Evolutionary conservation across 179 eudicot genomes (phyloP).

Genomic region (Actinidia chinensis): DNA sequence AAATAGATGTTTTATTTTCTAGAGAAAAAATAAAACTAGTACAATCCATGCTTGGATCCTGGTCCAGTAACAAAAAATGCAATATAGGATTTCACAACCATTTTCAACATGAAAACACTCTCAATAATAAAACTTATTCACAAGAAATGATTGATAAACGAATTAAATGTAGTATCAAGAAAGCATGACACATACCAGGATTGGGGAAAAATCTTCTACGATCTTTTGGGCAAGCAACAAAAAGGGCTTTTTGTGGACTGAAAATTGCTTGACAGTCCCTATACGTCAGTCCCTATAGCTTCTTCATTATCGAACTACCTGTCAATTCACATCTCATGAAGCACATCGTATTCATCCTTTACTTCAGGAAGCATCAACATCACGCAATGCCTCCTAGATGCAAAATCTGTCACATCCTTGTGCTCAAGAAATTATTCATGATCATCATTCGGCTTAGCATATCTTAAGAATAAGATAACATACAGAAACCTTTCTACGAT

Average conservation of each 20-base stretch:
- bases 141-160: background rate
- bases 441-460: slow-evolving; percentile 59
- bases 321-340: slow-evolving; percentile 88
- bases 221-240: slow-evolving; percentile 77
- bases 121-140: background rate
- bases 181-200: slow-evolving; percentile 52
- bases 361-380: slow-evolving; percentile 81
- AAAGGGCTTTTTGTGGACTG: slow-evolving; percentile 79
- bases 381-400: slow-evolving; percentile 78
- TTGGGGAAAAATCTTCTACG: slow-evolving; percentile 89
- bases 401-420: slow-evolving; percentile 70
- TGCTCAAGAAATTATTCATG: slow-evolving; percentile 62
- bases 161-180: background rate
- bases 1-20: background rate
- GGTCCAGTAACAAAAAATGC: background rate
- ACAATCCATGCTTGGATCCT: background rate
- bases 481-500: slow-evolving; percentile 43
- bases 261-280: slow-evolving; percentile 80
- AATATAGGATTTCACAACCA: background rate
- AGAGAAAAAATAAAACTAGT: background rate
- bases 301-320: slow-evolving; percentile 91
- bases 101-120: background rate
- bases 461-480: slow-evolving; percentile 50
- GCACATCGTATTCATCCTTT: slow-evolving; percentile 72
- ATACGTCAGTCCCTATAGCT: slow-evolving; percentile 97